phyloP scores from a whole-genome alignment of 2,329 filamentous ascomycete genomes.

The Fusarium armeniacum region DNA sequence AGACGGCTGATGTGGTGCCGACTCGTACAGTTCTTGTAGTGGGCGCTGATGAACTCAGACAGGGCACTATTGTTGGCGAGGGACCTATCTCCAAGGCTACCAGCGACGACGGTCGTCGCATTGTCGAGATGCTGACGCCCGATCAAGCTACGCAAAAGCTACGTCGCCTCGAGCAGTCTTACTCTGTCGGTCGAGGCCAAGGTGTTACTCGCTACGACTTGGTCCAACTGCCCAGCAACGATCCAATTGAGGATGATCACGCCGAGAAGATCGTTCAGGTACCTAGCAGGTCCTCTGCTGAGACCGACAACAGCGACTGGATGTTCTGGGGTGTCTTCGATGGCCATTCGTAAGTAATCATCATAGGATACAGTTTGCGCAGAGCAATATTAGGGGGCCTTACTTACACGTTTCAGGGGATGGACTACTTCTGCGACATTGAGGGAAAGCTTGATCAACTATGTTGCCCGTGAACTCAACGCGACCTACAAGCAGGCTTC shows the following conservation, averaged over 20 bases:
- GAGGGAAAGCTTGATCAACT: slow-evolving; percentile 90
- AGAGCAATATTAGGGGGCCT: not conserved
- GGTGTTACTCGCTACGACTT: slow-evolving; percentile 96
- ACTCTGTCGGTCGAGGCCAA: slow-evolving; percentile 86
- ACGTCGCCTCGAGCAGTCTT: slow-evolving; percentile 91
- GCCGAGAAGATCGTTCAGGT: slow-evolving; percentile 98
- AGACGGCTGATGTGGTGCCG: slow-evolving; percentile 58
- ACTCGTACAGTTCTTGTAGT: slow-evolving; percentile 84
- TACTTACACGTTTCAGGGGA: slow-evolving; percentile 68
- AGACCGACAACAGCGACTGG: slow-evolving; percentile 82
- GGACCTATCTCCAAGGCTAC: slow-evolving; percentile 90
- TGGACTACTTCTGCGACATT: slow-evolving; percentile 99
- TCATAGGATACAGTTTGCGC: slow-evolving; percentile 1
- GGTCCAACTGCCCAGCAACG: slow-evolving; percentile 94
- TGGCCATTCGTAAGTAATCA: slow-evolving; percentile 82
- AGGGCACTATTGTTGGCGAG: slow-evolving; percentile 86
- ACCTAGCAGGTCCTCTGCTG: slow-evolving; percentile 67
- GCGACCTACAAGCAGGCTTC: slow-evolving; percentile 84
- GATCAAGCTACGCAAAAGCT: slow-evolving; percentile 94
- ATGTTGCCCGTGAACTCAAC: slow-evolving; percentile 93
- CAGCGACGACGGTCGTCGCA: slow-evolving; percentile 84
- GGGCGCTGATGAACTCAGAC: slow-evolving; percentile 90
- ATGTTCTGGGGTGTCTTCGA: slow-evolving; percentile 99
- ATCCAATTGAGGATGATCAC: slow-evolving; percentile 98
- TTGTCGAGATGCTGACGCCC: slow-evolving; percentile 95